Evolutionary conservation across 78 protist genomes (phyloP).

Genomic region (Dictyostelium firmibasis): DNA sequence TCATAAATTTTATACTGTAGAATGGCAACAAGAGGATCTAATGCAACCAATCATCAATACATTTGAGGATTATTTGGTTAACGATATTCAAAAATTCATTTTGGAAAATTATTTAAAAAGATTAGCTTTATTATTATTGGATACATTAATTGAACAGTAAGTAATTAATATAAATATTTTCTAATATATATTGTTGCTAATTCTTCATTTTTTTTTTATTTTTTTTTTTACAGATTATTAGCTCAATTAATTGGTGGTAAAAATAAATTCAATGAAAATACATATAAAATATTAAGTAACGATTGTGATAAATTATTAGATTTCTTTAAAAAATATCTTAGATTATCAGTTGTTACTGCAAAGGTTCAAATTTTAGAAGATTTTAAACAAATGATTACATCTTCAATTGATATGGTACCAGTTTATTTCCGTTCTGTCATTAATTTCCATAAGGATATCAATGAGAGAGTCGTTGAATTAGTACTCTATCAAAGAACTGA

Average conservation of each 20-base stretch:
- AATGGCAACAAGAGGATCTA: constrained; percentile 39
- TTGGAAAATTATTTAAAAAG: constrained; percentile 66
- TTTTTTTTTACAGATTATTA: neutral
- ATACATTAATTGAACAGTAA: constrained; percentile 65
- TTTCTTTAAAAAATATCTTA: constrained; percentile 67
- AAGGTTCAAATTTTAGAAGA: constrained; percentile 58
- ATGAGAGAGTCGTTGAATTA: constrained; percentile 55
- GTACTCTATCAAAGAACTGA: constrained; percentile 46
- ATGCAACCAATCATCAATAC: constrained; percentile 68
- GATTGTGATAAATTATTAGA: constrained; percentile 64
- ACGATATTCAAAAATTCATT: constrained; percentile 58
- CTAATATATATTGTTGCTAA: neutral
- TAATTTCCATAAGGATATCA: constrained; percentile 48
- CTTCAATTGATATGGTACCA: constrained; percentile 40
- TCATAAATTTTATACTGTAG: constrained; percentile 29
- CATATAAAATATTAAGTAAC: constrained; percentile 8
- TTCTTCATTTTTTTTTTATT: too few relatives aligned
- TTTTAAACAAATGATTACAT: constrained; percentile 47
- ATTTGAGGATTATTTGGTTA: constrained; percentile 43
- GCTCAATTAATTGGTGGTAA: constrained; percentile 47
- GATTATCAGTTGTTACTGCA: constrained; percentile 62
- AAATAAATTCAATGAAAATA: constrained; percentile 35
- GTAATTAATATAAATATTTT: neutral
- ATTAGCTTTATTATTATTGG: constrained; percentile 52
- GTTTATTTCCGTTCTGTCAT: constrained; percentile 43